phyloP scores from a whole-genome alignment of 768 basidiomycete species.

The Paxillus involutus region DNA sequence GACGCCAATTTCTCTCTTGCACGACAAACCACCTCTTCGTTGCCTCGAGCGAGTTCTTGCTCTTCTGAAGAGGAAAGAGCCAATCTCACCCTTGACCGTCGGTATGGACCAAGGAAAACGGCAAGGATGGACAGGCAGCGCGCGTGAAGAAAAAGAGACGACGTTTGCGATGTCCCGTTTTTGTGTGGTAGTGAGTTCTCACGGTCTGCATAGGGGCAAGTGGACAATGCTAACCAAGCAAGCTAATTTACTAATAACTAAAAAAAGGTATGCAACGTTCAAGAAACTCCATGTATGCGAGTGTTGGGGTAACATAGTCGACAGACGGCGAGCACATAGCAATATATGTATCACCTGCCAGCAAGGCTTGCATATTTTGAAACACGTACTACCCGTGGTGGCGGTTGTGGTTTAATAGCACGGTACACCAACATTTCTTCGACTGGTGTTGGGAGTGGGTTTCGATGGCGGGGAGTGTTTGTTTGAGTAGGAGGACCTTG shows the following conservation, averaged over 20 bases:
- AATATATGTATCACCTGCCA: conserved; percentile 22
- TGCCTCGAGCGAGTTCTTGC: conserved; percentile 19
- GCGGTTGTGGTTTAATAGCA: conserved; percentile 4
- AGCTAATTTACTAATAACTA: conserved; percentile 29
- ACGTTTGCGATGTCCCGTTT: background rate
- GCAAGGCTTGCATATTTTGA: conserved; percentile 32
- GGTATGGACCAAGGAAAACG: conserved; percentile 9
- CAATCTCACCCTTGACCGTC: conserved; percentile 10
- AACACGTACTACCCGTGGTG: conserved; percentile 15
- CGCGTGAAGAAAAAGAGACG: conserved; percentile 4
- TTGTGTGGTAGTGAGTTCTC: conserved; percentile 6
- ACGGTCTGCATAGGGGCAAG: conserved; percentile 3
- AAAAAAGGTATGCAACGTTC: too few relatives aligned
- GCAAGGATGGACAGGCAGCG: conserved; percentile 16
- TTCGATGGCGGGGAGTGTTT: conserved; percentile 19
- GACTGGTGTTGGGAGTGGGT: conserved; percentile 60
- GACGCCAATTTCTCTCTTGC: conserved; percentile 18
- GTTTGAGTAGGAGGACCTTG: conserved; percentile 13
- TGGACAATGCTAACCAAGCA: background rate
- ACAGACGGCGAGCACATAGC: background rate
- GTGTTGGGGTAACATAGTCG: background rate
- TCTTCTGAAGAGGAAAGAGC: conserved; percentile 29
- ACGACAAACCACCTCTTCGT: conserved; percentile 31
- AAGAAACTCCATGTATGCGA: conserved; percentile 1
- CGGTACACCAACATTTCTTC: conserved; percentile 45